Base-by-base conservation (phyloP, 495 filamentous ascomycete species). In the Eremomyces bilateralis region DNA sequence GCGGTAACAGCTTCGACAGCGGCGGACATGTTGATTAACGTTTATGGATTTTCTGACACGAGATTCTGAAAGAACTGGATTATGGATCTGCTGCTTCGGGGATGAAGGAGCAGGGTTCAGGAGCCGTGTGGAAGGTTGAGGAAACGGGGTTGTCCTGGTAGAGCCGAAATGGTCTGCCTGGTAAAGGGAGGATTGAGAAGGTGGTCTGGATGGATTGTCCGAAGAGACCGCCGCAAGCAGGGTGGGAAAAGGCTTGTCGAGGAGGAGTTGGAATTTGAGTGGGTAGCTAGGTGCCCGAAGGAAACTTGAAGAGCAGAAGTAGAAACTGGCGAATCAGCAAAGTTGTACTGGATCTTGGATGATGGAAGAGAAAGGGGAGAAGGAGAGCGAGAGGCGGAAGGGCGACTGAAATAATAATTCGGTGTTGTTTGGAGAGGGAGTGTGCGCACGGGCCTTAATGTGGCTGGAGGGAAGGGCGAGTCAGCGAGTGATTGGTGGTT, bases 1-100 rank as follows among this genome's bases (percentile, higher is more conserved):
- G 80, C 78, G 61, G 81, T 74, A 60, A 78, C 75, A 67, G 80
- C 76, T 53, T 81, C 67, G 60, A 79, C 69, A 42, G 53, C 47
- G 44, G 56, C 39, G 41, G 52, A 55, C 52, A 57, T 59, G 37
- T 16, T 56, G 21, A 21, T 49, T 47, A 39, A 30, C 40, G 38
- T 45, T 52, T 44, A n/a, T 16, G 16, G 21, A 27, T 44, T 53
- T 53, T 42, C 46, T 48, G 54, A 53, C 50, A 54, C 51, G 53
- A 51, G 42, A 24, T 16, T 6, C 17, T 35, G 29, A 28, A 30
- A 31, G 34, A 16, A 15, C 21, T 45, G 38, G 13, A 27, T 40
- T 12, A 20, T 22, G 16, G 35, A 16, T 41, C 29, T 37, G 35
- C 36, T 43, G 40, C 44, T 48, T 42, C 36, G 32, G 32, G 25